A percentile compares a stretch with the other conserved stretches of the same genome.
Evolutionary conservation across 2,329 filamentous ascomycete species (phyloP).

Genomic region (Scedosporium minutisporum): DNA sequence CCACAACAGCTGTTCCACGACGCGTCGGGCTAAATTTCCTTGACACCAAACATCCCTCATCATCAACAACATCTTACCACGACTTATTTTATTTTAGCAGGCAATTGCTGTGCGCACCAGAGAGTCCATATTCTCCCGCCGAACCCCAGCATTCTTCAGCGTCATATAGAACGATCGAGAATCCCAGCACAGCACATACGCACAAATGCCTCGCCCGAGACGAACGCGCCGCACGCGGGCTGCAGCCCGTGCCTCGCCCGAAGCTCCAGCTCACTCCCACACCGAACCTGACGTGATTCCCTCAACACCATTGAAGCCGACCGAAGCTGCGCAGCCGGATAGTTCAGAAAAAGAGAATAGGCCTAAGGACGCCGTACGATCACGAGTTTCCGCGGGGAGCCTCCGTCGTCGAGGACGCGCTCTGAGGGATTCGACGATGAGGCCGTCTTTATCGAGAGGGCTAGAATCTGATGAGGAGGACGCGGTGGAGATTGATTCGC

Average conservation of each 20-base stretch:
- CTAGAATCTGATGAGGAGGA: constrained; percentile 23
- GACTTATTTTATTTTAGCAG: too few species aligned
- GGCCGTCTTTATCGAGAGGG: constrained; percentile 25
- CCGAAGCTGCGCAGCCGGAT: constrained; percentile 11
- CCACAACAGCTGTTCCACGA: neutral
- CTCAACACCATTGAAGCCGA: constrained; percentile 15
- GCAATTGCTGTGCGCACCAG: too few species aligned
- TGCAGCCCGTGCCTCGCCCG: constrained; percentile 2
- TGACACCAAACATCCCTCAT: neutral
- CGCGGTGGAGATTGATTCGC: constrained; percentile 5
- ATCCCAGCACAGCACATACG: neutral
- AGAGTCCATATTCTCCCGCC: too few species aligned
- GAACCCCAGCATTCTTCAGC: neutral
- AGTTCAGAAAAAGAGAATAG: constrained; percentile 7
- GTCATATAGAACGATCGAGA: neutral
- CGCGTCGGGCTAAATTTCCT: constrained; percentile 1
- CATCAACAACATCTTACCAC: too few species aligned
- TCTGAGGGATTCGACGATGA: constrained; percentile 6
- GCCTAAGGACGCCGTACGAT: constrained; percentile 14
- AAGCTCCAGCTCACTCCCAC: neutral
- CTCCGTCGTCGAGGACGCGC: neutral
- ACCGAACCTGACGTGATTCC: neutral
- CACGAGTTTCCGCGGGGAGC: constrained; percentile 11
- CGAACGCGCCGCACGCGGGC: constrained; percentile 11
- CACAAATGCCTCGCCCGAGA: constrained; percentile 10